phyloP scores from a whole-genome alignment of 768 basidiomycete species.

The Psilocybe azurescens region DNA sequence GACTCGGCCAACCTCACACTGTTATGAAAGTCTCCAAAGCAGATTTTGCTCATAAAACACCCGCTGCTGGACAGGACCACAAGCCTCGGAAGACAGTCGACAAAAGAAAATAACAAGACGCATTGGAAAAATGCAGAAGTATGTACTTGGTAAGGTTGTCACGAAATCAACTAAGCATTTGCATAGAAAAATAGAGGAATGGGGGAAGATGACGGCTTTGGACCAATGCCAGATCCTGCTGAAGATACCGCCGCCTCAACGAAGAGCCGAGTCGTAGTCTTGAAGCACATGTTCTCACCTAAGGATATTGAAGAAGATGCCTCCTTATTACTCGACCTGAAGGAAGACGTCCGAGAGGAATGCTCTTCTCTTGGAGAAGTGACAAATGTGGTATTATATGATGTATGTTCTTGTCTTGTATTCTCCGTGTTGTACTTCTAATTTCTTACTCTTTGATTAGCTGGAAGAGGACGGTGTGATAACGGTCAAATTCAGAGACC shows the following conservation, averaged over 20 bases:
- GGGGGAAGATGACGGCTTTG: slow-evolving; percentile 95
- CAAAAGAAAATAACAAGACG: slow-evolving; percentile 78
- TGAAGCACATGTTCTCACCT: slow-evolving; percentile 95
- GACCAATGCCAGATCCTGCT: slow-evolving; percentile 65
- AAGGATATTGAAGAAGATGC: slow-evolving; percentile 87
- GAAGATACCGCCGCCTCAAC: slow-evolving; percentile 51
- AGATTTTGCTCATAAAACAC: slow-evolving; percentile 76
- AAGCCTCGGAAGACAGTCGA: slow-evolving; percentile 69
- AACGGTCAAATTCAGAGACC: slow-evolving; percentile 95
- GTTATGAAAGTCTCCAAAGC: slow-evolving; percentile 79
- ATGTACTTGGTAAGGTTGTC: neutral
- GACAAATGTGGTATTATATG: slow-evolving; percentile 93
- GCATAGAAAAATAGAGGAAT: slow-evolving; percentile 86
- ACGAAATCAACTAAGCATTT: neutral
- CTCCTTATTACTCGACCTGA: slow-evolving; percentile 86
- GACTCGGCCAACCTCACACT: slow-evolving; percentile 77
- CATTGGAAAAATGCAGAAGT: slow-evolving; percentile 91
- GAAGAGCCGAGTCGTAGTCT: slow-evolving; percentile 83
- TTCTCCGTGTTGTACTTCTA: neutral
- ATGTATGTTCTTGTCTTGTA: slow-evolving; percentile 60
- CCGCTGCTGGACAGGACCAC: slow-evolving; percentile 43
- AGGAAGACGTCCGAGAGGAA: slow-evolving; percentile 96
- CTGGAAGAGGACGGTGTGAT: slow-evolving; percentile 93
- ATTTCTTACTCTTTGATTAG: slow-evolving; percentile 43
- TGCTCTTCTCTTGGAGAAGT: slow-evolving; percentile 91